These are phyloP conservation scores for Rutstroemia sp. DNA, from an alignment of 2,329 filamentous ascomycete genomes.

Conservation along the genomic window DNA sequence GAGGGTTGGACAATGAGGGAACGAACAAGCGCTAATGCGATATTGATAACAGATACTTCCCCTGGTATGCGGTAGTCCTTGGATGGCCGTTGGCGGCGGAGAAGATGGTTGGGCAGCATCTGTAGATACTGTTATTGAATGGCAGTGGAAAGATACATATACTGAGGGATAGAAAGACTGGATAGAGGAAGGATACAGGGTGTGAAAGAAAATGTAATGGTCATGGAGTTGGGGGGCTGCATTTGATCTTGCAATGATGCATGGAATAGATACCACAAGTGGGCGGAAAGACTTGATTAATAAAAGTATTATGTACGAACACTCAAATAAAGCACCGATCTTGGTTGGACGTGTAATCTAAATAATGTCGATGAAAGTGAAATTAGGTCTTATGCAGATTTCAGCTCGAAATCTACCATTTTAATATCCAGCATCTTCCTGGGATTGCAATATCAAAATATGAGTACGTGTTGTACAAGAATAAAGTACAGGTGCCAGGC, in stretches of 20 bases:
- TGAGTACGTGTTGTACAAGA: not conserved
- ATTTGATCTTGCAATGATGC: not conserved
- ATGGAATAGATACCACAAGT: not conserved
- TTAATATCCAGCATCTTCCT: too few species aligned
- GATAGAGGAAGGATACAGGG: not conserved
- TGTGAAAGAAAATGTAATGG: not conserved
- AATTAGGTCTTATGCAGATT: too few species aligned
- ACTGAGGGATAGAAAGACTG: not conserved
- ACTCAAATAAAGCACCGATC: not conserved
- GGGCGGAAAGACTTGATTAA: not conserved
- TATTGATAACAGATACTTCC: slow-evolving; percentile 4
- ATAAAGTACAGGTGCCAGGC: not conserved
- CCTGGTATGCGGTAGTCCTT: slow-evolving; percentile 4
- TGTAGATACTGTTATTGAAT: not conserved
- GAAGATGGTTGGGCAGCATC: not conserved
- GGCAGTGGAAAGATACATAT: not conserved
- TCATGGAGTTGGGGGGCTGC: not conserved
- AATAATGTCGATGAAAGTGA: too few species aligned
- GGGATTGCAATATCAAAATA: not conserved
- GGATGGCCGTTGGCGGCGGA: slow-evolving; percentile 9
- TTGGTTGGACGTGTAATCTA: not conserved
- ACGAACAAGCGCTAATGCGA: not conserved
- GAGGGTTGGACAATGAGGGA: too few species aligned
- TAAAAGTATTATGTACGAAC: not conserved
- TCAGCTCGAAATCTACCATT: too few species aligned